Base-by-base conservation (phyloP, 208 protist species). In the Blastocrithidia nonstop region DNA sequence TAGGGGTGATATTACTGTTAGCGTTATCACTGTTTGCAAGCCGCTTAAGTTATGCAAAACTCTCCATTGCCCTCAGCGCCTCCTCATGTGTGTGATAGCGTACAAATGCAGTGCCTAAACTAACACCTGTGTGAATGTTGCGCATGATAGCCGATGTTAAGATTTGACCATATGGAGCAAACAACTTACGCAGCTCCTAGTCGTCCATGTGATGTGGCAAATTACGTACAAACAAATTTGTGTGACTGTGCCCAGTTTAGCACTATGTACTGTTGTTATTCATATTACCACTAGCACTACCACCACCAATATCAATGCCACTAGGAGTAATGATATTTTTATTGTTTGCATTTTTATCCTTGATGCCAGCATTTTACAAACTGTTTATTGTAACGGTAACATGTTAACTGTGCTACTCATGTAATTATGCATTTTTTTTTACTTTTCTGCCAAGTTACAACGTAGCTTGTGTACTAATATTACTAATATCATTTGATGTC, bases 111-210 rank as follows among this genome's bases (percentile, higher is more conserved):
- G 50, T 80, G 43, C 80, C 75, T 33, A 77, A 67, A 22, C 64
- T 84, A 33, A 72, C 61, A 5, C 71, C 80, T 6, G 70, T 80
- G 57, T 78, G 75, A 26, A 79, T 85, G 63, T 85, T 74, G 36
- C 70, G 71, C 72, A 78, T 88, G 28, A 88, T 67, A 4, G 62
- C 64, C 2, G 53, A 58, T 16, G 73, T 71, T 13, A 67, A 47
- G 9, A 88, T 76, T 9, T 71, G 49, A 9, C 77, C 77, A 45
- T 66, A 88, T 8, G 45, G 42, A 6, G 37, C 3, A 45, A 81
- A 85, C 27, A 80, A 45, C 8, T 26, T 45, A 21, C 54, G 59
- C 24, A 88, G 56, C 21, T 63, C 48, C 3, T 58, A 33, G 27
- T 84, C 73, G 26, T 70, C 51, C 23, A 83, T 29, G 8, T 65